Conservation (phyloP, 257 asterid species). For the Lycium barbarum region DNA sequence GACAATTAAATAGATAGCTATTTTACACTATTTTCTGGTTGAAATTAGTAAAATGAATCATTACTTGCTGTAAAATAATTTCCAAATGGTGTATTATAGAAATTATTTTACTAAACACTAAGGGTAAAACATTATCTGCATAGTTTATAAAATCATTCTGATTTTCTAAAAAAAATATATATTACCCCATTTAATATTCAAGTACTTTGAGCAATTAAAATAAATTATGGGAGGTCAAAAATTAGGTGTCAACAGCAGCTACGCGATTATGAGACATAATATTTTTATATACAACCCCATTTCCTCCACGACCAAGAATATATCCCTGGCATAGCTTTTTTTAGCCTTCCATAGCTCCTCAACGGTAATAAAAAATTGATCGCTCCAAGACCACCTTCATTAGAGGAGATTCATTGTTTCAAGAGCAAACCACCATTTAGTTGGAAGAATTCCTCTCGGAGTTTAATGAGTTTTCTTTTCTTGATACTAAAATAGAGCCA, state of each 20-base stretch:
- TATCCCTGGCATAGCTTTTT: conserved; percentile 46
- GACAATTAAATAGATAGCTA: no score
- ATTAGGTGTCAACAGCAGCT: conserved; percentile 43
- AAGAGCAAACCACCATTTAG: conserved; percentile 74
- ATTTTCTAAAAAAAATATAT: no score
- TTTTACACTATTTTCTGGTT: no score
- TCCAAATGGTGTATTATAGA: no score
- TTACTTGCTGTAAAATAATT: no score
- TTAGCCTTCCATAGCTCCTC: conserved; percentile 64
- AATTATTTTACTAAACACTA: no score
- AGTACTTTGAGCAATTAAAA: no score
- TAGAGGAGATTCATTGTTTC: conserved; percentile 58
- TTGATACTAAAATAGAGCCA: conserved; percentile 61
- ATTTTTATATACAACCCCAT: conserved; percentile 72
- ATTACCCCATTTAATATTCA: no score
- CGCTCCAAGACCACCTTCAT: conserved; percentile 49
- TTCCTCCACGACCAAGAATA: conserved; percentile 75
- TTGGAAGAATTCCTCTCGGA: conserved; percentile 65
- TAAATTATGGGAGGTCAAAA: no score
- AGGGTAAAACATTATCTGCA: no score
- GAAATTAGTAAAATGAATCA: no score
- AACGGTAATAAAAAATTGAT: conserved; percentile 56
- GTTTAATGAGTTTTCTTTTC: conserved; percentile 50
- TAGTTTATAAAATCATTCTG: no score
- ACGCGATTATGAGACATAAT: conserved; percentile 50